Conservation (phyloP, 1,284 basidiomycete species). For the Ceratorhiza oryzae-sativae region DNA sequence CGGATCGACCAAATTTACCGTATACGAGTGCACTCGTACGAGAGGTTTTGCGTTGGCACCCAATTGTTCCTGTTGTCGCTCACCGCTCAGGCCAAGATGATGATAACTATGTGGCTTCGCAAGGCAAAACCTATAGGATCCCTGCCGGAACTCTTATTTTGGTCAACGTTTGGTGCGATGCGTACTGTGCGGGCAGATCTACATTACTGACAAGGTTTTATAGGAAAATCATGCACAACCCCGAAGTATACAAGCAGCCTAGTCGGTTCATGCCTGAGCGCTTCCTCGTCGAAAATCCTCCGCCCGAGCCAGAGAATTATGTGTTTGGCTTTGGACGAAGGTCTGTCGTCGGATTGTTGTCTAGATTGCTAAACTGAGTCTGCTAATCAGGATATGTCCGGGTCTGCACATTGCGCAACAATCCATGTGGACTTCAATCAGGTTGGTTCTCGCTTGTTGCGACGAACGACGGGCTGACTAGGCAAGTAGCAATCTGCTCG, state of each 20-base stretch:
- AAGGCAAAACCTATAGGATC: constrained; percentile 19
- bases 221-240: constrained; percentile 71
- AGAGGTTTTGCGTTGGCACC: constrained; percentile 19
- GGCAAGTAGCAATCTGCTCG: no score
- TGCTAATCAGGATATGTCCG: constrained; percentile 12
- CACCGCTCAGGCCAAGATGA: background rate
- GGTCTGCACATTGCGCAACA: constrained; percentile 22
- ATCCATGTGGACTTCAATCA: constrained; percentile 21
- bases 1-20: constrained; percentile 7
- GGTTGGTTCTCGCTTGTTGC: background rate
- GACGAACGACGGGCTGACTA: no score
- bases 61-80: constrained; percentile 5
- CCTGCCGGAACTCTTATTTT: background rate
- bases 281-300: constrained; percentile 83
- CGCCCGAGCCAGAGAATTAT: constrained; percentile 43
- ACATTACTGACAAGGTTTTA: no score
- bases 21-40: constrained; percentile 30
- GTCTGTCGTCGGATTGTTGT: background rate
- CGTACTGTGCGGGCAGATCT: no score
- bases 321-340: constrained; percentile 23
- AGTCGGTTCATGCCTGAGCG: constrained; percentile 87
- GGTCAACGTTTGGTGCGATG: constrained; percentile 21
- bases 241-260: constrained; percentile 86
- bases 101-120: background rate
- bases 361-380: background rate